Evolutionary conservation across 1,284 basidiomycete species (phyloP), one percentile per base, ranked within the genome.

Genomic region (Malassezia arunalokei): DNA sequence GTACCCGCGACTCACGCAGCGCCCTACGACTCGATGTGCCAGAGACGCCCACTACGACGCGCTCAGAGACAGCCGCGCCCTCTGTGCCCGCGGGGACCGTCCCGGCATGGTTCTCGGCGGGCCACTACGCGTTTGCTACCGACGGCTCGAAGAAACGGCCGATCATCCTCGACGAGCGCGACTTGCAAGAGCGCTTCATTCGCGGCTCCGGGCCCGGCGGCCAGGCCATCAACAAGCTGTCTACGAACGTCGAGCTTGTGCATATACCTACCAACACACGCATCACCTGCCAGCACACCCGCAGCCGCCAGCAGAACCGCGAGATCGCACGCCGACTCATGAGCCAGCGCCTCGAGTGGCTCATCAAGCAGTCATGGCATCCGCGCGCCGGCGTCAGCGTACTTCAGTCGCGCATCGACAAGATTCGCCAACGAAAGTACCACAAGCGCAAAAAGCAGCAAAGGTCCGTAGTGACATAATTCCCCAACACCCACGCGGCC

Each of bases 201-300:
- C 61, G 70, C 7, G 71, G 71, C 15, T 63, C 60, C 0, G 71
- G 71, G 0, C 64, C 65, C 0, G 71, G 71, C 9, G 71, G 71
- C 2, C 71, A 73, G 53, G 66, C 65, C 2, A 70, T 73, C 57
- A 73, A 73, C 57, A 71, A 68, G 59, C 56, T 63, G 27, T 58
- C 61, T 15, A 65, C 57, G 37, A 67, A 65, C 29, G 66, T 68
- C 6, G 59, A 62, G 37, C 60, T 71, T 7, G 54, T 57, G 0
- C 68, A 71, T 46, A 30, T 51, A 5, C 68, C 68, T 0, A 71
- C 68, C 2, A 61, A 62, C 9, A 58, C 49, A n/a, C 59, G 58
- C n/a, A 46, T 71, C 40, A 63, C 57, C 6, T 67, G 66, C 44
- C 68, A 71, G 49, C 61, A 64, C 30, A 67, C 61, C 9, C 40